Base-by-base conservation (phyloP, 768 basidiomycete species). In the Leccinellum albellum region DNA sequence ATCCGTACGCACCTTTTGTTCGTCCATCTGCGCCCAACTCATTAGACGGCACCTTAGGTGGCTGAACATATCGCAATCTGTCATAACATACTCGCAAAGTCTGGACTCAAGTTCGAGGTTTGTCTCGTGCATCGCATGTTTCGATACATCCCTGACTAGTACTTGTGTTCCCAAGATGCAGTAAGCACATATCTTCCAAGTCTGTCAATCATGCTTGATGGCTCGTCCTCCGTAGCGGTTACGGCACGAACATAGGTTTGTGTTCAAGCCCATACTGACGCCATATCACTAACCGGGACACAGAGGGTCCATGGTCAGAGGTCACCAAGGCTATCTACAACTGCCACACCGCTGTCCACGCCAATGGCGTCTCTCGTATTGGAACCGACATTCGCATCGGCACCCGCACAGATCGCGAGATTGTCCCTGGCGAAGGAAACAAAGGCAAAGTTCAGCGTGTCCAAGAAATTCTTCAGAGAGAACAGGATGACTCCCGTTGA, bases 321-420 rank as follows among this genome's bases (percentile, higher is more conserved):
- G 96, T 98, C 40, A 86, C 82, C 56, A 78, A 88, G 63, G 92
- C 88, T 2, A 97, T 98, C 60, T 90, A 93, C 61, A 90, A 89
- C 58, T 97, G 94, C 68, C 96, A 98, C 68, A 80, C 81, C 24
- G 92, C 91, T 2, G 88, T 94, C 6, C 93, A 95, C 61, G 83
- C 81, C 1, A 80, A 82, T 68, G 91, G 90, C 23, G 81, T 83
- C 0, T 83, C 84, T 15, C 84, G 88, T 51, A 81, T 94, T 53
- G 91, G 91, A 12, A 96, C 95, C 13, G 95, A 98, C 74, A 89
- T 98, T 58, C 87, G 96, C 26, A 95, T 98, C 53, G 96, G 96
- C 44, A 98, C 96, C 1, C 85, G 95, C 47, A 79, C 82, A 23
- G 85, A 95, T 72, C 82, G 86, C 58, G 75, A 80, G 37, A 79